Conservation (phyloP, 441 rosid species). For the Lagerstroemia fauriei region DNA sequence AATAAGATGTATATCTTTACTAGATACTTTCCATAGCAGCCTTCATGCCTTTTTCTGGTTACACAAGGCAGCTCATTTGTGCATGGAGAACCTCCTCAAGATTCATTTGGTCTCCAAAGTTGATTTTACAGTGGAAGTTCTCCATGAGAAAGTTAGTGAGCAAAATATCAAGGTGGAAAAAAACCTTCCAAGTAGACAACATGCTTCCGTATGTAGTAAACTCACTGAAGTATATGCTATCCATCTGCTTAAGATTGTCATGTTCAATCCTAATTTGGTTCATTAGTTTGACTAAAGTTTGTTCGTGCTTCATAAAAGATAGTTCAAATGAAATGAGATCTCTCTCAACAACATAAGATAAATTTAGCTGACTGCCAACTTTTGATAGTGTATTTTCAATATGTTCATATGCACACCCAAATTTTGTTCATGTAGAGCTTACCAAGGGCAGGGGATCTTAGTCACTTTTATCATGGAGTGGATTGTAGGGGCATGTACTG, state of each 20-base stretch:
- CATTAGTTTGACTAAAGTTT: not conserved
- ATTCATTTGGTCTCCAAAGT: slow-evolving; percentile 62
- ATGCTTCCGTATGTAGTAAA: slow-evolving; percentile 67
- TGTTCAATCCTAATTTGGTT: not conserved
- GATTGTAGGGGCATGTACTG: slow-evolving; percentile 83
- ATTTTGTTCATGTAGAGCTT: not conserved
- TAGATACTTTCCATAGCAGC: not conserved
- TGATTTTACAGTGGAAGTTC: slow-evolving; percentile 58
- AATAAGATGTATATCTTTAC: not conserved
- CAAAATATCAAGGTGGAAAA: slow-evolving; percentile 73
- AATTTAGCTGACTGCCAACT: not conserved
- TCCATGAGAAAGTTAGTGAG: slow-evolving; percentile 80
- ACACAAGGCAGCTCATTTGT: slow-evolving; percentile 57
- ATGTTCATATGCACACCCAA: not conserved
- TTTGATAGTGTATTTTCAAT: not conserved
- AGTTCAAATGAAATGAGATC: not conserved
- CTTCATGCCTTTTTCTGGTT: slow-evolving; percentile 15
- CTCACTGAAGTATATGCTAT: not conserved
- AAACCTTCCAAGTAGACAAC: slow-evolving; percentile 44
- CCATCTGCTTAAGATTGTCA: not conserved
- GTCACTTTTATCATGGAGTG: slow-evolving; percentile 43
- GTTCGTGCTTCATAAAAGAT: not conserved
- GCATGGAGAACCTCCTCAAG: slow-evolving; percentile 60
- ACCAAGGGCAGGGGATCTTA: not conserved
- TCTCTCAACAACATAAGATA: not conserved